These are phyloP conservation scores for Amanita jacksonii DNA, from an alignment of 768 basidiomycete species.

Conservation along the genomic window DNA sequence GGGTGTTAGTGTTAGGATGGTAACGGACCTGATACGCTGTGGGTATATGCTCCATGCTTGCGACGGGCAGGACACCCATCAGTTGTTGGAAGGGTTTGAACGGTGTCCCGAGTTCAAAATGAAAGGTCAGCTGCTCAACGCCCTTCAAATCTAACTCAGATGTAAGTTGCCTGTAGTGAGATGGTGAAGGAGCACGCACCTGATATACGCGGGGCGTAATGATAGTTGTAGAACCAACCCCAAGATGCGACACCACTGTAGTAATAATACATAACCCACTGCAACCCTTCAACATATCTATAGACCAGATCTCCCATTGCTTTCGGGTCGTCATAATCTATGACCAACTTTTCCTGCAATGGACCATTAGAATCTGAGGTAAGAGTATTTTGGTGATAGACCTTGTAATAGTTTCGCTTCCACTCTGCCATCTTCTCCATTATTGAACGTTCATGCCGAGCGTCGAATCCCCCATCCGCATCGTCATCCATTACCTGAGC, in stretches of 20 bases:
- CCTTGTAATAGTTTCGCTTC: conserved; percentile 87
- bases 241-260: conserved; percentile 96
- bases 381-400: conserved; percentile 20
- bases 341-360: conserved; percentile 73
- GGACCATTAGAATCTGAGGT: neutral
- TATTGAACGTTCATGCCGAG: conserved; percentile 60
- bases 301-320: conserved; percentile 63
- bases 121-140: conserved; percentile 76
- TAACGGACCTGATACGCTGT: conserved; percentile 62
- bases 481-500: conserved; percentile 69
- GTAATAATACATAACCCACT: conserved; percentile 99
- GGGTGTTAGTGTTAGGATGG: neutral
- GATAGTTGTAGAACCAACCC: conserved; percentile 99
- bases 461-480: conserved; percentile 69
- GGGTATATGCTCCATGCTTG: conserved; percentile 85
- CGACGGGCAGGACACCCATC: conserved; percentile 94
- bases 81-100: conserved; percentile 93
- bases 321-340: conserved; percentile 62
- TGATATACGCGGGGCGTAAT: conserved; percentile 94
- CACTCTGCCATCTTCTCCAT: conserved; percentile 86
- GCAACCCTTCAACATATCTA: conserved; percentile 86
- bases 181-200: conserved; percentile 37
- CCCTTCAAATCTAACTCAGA: conserved; percentile 39
- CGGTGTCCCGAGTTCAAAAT: conserved; percentile 79
- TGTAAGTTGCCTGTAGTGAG: conserved; percentile 2